These are phyloP conservation scores for Thraustochytrium aureum DNA, from an alignment of 352 stramenopile genomes.

Conservation along the genomic window DNA sequence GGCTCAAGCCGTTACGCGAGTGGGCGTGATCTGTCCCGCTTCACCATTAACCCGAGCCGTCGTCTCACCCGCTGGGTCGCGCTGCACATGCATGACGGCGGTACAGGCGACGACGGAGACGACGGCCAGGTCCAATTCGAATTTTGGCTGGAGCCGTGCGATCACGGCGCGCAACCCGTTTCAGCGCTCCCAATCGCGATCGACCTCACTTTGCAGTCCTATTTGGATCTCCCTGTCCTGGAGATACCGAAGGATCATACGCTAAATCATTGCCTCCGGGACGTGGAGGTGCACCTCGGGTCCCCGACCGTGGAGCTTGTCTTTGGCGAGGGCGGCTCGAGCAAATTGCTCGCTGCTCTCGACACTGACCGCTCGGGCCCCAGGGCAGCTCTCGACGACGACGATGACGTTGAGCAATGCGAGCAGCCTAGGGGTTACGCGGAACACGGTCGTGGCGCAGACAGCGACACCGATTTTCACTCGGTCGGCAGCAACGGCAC, in stretches of 20 bases:
- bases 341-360: not conserved
- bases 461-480: too few species aligned
- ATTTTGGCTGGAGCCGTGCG: conserved; percentile 18
- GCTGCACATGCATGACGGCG: conserved; percentile 17
- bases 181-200: conserved; percentile 14
- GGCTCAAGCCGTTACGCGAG: too few species aligned
- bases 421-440: too few species aligned
- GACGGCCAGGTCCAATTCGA: conserved; percentile 12
- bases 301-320: not conserved
- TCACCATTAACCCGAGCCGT: not conserved
- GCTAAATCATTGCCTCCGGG: not conserved
- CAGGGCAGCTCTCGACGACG: too few species aligned
- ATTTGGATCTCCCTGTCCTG: not conserved
- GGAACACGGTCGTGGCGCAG: too few species aligned
- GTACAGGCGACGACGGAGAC: not conserved
- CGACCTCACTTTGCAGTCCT: conserved; percentile 20
- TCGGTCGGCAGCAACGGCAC: too few species aligned
- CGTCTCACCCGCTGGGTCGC: conserved; percentile 17
- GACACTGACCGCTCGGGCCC: too few species aligned
- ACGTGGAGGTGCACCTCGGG: conserved; percentile 14
- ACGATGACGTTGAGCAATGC: too few species aligned
- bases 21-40: not conserved
- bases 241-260: conserved; percentile 17
- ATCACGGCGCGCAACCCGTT: not conserved
- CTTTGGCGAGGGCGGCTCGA: conserved; percentile 1